phyloP scores from a whole-genome alignment of 2,329 filamentous ascomycete species.

The Fusarium nematophilum region DNA sequence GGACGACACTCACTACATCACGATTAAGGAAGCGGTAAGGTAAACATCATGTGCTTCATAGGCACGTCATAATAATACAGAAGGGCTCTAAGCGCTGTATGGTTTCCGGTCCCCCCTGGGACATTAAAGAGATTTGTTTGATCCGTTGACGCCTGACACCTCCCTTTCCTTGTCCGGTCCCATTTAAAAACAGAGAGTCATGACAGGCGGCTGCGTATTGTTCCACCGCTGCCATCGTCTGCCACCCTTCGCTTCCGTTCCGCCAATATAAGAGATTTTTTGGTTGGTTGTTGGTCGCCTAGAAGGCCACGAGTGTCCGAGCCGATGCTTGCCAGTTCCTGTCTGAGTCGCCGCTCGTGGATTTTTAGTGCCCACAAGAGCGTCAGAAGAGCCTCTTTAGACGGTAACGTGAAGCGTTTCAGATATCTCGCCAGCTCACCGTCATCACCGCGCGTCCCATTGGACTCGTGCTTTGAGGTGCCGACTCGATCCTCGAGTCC shows the following conservation, averaged over 20 bases:
- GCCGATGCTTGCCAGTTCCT: constrained; percentile 37
- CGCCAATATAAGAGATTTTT: constrained; percentile 36
- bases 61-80: constrained; percentile 40
- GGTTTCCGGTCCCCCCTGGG: constrained; percentile 26
- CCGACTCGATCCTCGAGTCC: constrained; percentile 60
- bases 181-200: constrained; percentile 28
- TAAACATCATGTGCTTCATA: constrained; percentile 27
- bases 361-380: constrained; percentile 59
- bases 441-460: constrained; percentile 52
- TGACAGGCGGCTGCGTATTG: constrained; percentile 36
- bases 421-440: constrained; percentile 52
- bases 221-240: constrained; percentile 18
- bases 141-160: constrained; percentile 36
- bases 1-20: no score
- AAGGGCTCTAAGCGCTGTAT: constrained; percentile 27
- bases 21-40: no score
- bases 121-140: constrained; percentile 21
- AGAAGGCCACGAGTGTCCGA: constrained; percentile 38
- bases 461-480: constrained; percentile 47
- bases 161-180: constrained; percentile 13
- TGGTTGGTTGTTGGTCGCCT: constrained; percentile 36
- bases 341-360: constrained; percentile 53
- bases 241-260: constrained; percentile 35
- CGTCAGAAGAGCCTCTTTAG: constrained; percentile 60
- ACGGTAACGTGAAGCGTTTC: constrained; percentile 54